Evolutionary conservation across 2,329 filamentous ascomycete species (phyloP).

Genomic region (Fusarium duplospermum): DNA sequence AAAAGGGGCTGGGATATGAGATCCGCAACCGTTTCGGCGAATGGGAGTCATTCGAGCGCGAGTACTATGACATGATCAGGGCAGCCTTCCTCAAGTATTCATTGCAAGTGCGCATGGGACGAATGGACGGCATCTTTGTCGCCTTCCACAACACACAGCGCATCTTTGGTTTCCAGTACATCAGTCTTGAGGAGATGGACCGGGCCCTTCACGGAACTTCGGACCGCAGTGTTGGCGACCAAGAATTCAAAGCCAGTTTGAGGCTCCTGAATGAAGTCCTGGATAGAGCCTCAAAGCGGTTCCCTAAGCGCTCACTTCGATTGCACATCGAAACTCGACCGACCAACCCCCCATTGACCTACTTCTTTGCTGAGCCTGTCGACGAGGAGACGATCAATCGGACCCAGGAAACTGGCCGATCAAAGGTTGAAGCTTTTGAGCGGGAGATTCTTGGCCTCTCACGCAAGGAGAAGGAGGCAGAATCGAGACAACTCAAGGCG

Average conservation of each 20-base stretch:
- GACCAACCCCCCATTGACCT: slow-evolving; percentile 75
- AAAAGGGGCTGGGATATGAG: slow-evolving; percentile 86
- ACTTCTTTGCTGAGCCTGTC: slow-evolving; percentile 90
- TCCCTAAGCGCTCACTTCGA: slow-evolving; percentile 80
- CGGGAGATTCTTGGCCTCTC: slow-evolving; percentile 66
- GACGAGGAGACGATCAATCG: slow-evolving; percentile 75
- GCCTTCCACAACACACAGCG: slow-evolving; percentile 95
- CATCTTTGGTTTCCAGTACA: slow-evolving; percentile 98
- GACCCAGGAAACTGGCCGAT: slow-evolving; percentile 77
- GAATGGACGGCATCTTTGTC: slow-evolving; percentile 99
- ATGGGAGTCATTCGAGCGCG: slow-evolving; percentile 93
- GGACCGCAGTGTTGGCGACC: slow-evolving; percentile 76
- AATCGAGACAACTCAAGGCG: slow-evolving; percentile 14
- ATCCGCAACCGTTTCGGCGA: slow-evolving; percentile 80
- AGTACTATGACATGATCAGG: slow-evolving; percentile 97
- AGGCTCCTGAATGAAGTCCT: slow-evolving; percentile 82
- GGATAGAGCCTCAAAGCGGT: slow-evolving; percentile 78
- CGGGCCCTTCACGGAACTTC: slow-evolving; percentile 83
- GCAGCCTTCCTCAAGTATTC: slow-evolving; percentile 97
- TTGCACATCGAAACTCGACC: slow-evolving; percentile 84
- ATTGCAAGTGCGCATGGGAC: slow-evolving; percentile 93
- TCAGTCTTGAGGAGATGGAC: slow-evolving; percentile 89
- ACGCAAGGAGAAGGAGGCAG: slow-evolving; percentile 45
- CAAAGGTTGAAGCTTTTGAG: slow-evolving; percentile 76
- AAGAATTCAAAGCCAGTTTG: slow-evolving; percentile 87